Percentiles rank a stretch among this genome's conserved stretches.
phyloP scores from a whole-genome alignment of 2,329 filamentous ascomycete species.

The Alternaria incomplexa region DNA sequence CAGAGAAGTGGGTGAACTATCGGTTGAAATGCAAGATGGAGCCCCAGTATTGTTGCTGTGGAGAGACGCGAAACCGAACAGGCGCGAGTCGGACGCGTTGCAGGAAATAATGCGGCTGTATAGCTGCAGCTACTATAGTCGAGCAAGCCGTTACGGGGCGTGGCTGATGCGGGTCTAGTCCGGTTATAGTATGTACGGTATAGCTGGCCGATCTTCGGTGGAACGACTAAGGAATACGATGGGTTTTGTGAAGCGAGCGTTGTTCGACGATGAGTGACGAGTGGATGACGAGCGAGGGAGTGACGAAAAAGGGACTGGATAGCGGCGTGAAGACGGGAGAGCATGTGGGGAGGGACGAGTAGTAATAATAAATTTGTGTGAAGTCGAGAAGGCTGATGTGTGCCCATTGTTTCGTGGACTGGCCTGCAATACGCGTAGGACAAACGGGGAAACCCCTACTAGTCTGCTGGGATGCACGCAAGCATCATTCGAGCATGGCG shows the following conservation, averaged over 20 bases:
- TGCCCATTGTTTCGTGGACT: slow-evolving; percentile 42
- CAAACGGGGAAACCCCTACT: slow-evolving; percentile 32
- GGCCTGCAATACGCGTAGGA: slow-evolving; percentile 42
- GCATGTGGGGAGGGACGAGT: slow-evolving; percentile 39
- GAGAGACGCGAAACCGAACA: slow-evolving; percentile 33
- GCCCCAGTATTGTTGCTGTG: slow-evolving; percentile 33
- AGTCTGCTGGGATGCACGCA: slow-evolving; percentile 39
- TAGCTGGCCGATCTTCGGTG: slow-evolving; percentile 19
- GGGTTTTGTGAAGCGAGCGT: slow-evolving; percentile 23
- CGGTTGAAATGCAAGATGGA: slow-evolving; percentile 27
- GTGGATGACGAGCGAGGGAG: slow-evolving; percentile 28
- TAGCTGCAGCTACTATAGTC: slow-evolving; percentile 18
- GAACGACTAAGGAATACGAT: slow-evolving; percentile 7
- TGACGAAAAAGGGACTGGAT: slow-evolving; percentile 32
- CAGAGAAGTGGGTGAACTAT: slow-evolving; percentile 17
- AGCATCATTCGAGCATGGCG: slow-evolving; percentile 37
- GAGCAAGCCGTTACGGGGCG: slow-evolving; percentile 30
- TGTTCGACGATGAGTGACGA: slow-evolving; percentile 20
- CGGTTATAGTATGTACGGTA: slow-evolving; percentile 18
- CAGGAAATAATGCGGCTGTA: slow-evolving; percentile 29
- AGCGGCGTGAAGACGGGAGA: slow-evolving; percentile 23
- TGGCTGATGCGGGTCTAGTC: slow-evolving; percentile 38
- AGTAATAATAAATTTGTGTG: slow-evolving; percentile 43
- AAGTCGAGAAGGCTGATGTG: slow-evolving; percentile 35
- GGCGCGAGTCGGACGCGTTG: slow-evolving; percentile 40